These are phyloP conservation scores for Paraurostyla sp. DNA, from an alignment of 73 alveolate species.

Conservation along the genomic window DNA sequence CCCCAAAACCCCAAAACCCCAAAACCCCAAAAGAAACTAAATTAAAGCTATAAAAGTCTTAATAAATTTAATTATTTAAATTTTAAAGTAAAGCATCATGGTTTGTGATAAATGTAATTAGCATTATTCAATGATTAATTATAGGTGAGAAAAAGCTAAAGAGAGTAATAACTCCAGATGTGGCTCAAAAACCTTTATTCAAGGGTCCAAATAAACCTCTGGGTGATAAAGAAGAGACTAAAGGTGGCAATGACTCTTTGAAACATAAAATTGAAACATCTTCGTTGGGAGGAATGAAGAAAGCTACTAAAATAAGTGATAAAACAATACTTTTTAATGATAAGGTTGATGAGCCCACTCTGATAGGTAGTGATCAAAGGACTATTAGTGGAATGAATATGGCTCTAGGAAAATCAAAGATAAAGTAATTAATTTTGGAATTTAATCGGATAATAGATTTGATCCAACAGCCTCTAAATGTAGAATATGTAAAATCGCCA, in stretches of 20 bases:
- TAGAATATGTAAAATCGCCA: constrained; percentile 20
- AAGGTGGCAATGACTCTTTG: background rate
- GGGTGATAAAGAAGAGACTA: background rate
- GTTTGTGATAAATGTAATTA: constrained; percentile 18
- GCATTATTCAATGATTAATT: background rate
- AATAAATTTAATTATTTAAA: too few species aligned
- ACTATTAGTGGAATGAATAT: constrained; percentile 36
- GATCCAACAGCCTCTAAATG: constrained; percentile 47
- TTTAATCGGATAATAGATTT: background rate
- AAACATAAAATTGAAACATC: background rate
- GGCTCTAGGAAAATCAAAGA: background rate
- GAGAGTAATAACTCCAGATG: constrained; percentile 48
- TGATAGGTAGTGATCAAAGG: constrained; percentile 6
- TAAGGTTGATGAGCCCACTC: background rate
- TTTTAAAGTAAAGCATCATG: too few species aligned
- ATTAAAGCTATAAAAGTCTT: too few species aligned
- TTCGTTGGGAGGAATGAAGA: background rate
- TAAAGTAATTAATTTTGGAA: background rate
- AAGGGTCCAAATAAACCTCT: background rate
- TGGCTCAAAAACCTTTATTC: background rate
- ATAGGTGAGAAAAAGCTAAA: constrained; percentile 21
- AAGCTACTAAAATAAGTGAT: background rate
- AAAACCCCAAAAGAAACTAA: too few species aligned
- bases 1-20: too few species aligned
- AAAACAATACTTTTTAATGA: background rate